Base-by-base conservation (phyloP, 495 filamentous ascomycete genomes). In the Immersiella caudata region DNA sequence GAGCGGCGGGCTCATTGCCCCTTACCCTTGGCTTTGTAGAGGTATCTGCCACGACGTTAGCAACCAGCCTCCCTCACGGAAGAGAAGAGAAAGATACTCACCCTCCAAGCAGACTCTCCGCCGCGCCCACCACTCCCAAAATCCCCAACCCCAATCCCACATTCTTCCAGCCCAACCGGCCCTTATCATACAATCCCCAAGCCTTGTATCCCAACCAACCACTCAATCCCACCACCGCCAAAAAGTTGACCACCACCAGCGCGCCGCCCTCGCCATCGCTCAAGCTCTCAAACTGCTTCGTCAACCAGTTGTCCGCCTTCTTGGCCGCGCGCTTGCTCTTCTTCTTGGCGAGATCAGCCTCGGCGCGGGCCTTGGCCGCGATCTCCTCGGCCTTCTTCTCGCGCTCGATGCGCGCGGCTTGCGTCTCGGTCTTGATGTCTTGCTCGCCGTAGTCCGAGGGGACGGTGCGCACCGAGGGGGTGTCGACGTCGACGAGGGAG, bases 401-500 rank as follows among this genome's bases (percentile, higher is more conserved):
- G 65, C 80, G 85, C 74, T 87, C 85, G 69, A 89, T 72, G 40
- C 88, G 85, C 55, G 86, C 81, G 20, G 89, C 89, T 76, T 93
- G 91, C 11, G 89, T 93, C 68, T 87, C 87, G 16, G 90, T 93
- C 78, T 93, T 79, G 63, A 93, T 75, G 14, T 86, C 84, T 65
- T 89, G 85, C 64, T 88, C 76, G 60, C 83, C 75, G 76, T 86
- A 93, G 71, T 89, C 83, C 5, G 91, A 82, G 20, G 89, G 89
- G 0, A 93, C 91, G 20, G 87, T 85, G 70, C 82, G 84, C 60
- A 94, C 83, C 60, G 91, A 89, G 14, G 89, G 89, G 1, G 83
- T 81, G 80, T 94, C 91, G 68, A 94, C 90, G 76, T 94, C 91
- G 74, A 93, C 81, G 54, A 94, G 84, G 35, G 87, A 91, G 12